phyloP scores from a whole-genome alignment of 805 yeast species.

The Vanderwaltozyma verrucispora region DNA sequence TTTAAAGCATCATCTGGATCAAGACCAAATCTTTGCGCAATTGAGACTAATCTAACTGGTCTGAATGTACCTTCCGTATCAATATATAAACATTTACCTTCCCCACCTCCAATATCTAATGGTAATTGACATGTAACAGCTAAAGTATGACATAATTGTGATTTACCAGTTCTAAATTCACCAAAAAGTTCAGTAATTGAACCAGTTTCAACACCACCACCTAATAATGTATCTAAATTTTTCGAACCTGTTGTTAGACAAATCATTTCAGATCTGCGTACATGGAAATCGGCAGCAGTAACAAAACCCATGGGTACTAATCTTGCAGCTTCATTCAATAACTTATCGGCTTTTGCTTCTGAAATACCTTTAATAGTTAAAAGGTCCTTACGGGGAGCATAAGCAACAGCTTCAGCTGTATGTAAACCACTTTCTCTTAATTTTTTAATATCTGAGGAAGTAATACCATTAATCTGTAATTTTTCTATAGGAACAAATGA shows the following conservation, averaged over 20 bases:
- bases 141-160: constrained; percentile 91
- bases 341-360: constrained; percentile 86
- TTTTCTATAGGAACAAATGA: constrained; percentile 29
- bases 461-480: constrained; percentile 71
- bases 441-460: constrained; percentile 66
- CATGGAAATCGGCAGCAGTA: constrained; percentile 90
- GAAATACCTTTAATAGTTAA: constrained; percentile 82
- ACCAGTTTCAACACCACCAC: constrained; percentile 97
- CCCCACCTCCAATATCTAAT: constrained; percentile 96
- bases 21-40: constrained; percentile 84
- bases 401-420: constrained; percentile 89
- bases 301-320: constrained; percentile 94
- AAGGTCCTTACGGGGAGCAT: constrained; percentile 76
- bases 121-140: constrained; percentile 97
- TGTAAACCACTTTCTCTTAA: constrained; percentile 73
- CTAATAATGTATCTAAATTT: constrained; percentile 81
- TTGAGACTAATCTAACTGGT: constrained; percentile 79
- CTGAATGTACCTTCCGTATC: constrained; percentile 97
- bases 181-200: constrained; percentile 95
- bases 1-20: constrained; percentile 92
- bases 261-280: constrained; percentile 79
- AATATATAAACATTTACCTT: constrained; percentile 90
- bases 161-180: constrained; percentile 95
- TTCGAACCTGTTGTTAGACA: constrained; percentile 94
- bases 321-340: constrained; percentile 73